These are phyloP conservation scores for Arthrobotrys conoides DNA, from an alignment of 2,329 filamentous ascomycete species.

Conservation along the genomic window DNA sequence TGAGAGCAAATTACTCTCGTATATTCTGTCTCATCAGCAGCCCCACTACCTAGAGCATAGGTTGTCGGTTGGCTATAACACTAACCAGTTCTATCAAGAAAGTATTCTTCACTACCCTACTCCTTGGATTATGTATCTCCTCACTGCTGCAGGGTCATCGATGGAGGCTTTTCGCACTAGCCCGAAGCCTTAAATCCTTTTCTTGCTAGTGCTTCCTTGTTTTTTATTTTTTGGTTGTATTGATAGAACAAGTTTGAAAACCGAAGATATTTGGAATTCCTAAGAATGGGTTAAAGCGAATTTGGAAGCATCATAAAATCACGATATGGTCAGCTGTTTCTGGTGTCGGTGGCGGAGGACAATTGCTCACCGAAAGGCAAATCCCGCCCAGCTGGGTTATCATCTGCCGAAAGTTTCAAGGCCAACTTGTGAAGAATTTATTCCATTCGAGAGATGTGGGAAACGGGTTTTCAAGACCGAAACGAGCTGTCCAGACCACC, in stretches of 20 bases:
- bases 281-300: conserved; percentile 10
- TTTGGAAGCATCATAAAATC: conserved; percentile 18
- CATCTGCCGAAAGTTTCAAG: not conserved
- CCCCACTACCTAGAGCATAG: not conserved
- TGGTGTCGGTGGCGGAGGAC: not conserved
- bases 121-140: not conserved
- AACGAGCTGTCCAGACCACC: conserved; percentile 7
- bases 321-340: conserved; percentile 34
- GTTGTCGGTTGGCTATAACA: not conserved
- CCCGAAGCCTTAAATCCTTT: conserved; percentile 7
- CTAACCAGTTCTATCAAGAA: not conserved
- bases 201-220: not conserved
- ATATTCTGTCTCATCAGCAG: not conserved
- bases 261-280: conserved; percentile 38
- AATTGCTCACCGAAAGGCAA: conserved; percentile 5
- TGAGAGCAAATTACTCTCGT: not conserved
- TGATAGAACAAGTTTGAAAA: not conserved
- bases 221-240: not conserved
- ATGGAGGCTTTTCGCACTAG: conserved; percentile 25
- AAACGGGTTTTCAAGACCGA: not conserved
- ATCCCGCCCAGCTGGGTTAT: not conserved
- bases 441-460: conserved; percentile 8
- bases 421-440: conserved; percentile 30
- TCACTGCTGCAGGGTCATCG: not conserved
- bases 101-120: not conserved